Evolutionary conservation across 2,329 filamentous ascomycete genomes (phyloP), one percentile per base, ranked within the genome.

Genomic region (Ilyonectria sp.): DNA sequence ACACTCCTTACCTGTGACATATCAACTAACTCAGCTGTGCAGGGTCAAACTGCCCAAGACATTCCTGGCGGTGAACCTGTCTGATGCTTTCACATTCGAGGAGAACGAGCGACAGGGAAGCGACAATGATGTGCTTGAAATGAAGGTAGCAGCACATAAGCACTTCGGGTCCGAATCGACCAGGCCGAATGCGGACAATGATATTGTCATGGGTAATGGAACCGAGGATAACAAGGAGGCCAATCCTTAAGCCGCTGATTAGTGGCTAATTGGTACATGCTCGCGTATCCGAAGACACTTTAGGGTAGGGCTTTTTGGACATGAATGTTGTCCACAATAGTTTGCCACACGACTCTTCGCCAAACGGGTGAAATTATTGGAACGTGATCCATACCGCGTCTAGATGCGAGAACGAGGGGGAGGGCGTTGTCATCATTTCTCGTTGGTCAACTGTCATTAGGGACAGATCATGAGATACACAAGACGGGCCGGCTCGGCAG

Each of bases 41-140:
- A 90, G 89, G 76, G 89, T 91, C 72, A 91, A 91, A 82, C 77
- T 91, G 13, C 89, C 89, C 59, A 91, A 91, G 80, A 90, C 87
- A 1, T 91, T 91, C 77, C 80, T 91, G 52, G 89, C 89, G 3
- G 87, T 91, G 68, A 91, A 91, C 73, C 79, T 91, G 10, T 90
- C 88, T 8, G 88, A 90, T 65, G 87, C 88, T 4, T 90, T 90
- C 71, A 86, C 84, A 0, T 89, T 90, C 70, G 87, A 90, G 69
- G 85, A 87, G 65, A 82, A 84, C 55, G 87, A 90, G 72, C 85
- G 84, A 56, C 83, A 86, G 63, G 82, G 82, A 13, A 82, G 82
- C 60, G 86, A 89, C 63, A 77, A 72, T 33, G 85, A 86, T 49
- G 77, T 78, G 35, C 76, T 86, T n/a, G 85, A 88, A 71, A 86